These are phyloP conservation scores for Croton setiger DNA, from an alignment of 441 rosid species.

Conservation along the genomic window DNA sequence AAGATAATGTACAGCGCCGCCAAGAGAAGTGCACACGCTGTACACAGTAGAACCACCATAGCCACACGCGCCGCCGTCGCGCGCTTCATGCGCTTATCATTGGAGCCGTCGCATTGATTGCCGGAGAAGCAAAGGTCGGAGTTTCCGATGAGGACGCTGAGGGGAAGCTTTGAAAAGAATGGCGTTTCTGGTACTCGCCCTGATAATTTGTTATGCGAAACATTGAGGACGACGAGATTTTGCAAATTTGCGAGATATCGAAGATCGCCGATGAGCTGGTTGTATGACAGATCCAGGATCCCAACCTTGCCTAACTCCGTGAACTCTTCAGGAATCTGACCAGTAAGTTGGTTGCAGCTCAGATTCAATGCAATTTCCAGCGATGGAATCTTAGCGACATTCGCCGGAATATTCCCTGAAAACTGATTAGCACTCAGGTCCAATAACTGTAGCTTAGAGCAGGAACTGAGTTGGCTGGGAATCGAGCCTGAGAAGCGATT, in stretches of 20 bases:
- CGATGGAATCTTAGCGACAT: conserved; percentile 58
- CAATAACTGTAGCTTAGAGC: conserved; percentile 56
- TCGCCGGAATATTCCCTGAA: conserved; percentile 52
- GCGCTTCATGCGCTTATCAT: conserved; percentile 16
- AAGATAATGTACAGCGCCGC: conserved; percentile 71
- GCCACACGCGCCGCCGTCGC: conserved; percentile 50
- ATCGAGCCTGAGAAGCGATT: conserved; percentile 52
- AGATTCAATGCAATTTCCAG: conserved; percentile 77
- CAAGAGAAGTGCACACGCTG: conserved; percentile 63
- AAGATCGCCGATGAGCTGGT: conserved; percentile 60
- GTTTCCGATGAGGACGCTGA: conserved; percentile 60
- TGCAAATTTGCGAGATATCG: conserved; percentile 50
- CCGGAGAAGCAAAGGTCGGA: conserved; percentile 60
- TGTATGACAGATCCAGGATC: conserved; percentile 58
- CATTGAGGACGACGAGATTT: conserved; percentile 78
- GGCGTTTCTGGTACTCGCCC: conserved; percentile 76
- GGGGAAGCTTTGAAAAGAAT: conserved; percentile 77
- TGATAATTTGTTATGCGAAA: conserved; percentile 73
- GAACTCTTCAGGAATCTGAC: conserved; percentile 54
- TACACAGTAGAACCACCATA: conserved; percentile 59
- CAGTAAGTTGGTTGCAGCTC: conserved; percentile 65
- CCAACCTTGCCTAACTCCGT: conserved; percentile 59
- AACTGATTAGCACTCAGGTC: conserved; percentile 57
- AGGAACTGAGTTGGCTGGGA: conserved; percentile 54
- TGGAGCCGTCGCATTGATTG: conserved; percentile 33